Conservation (phyloP, 2,329 filamentous ascomycete species). For the Stromatinia cepivora region DNA sequence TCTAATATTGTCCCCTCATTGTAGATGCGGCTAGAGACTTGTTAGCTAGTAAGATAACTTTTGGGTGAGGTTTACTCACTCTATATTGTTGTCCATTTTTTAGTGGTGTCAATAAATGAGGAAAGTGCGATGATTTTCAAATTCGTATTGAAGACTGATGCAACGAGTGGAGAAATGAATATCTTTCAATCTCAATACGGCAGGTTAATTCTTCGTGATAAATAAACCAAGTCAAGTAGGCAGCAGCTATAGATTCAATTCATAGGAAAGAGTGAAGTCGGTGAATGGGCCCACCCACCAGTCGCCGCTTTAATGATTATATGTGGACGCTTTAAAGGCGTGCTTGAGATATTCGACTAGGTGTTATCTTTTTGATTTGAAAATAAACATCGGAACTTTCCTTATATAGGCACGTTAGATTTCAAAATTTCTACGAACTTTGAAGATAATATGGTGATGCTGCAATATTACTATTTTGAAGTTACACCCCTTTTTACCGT, state of each 20-base stretch:
- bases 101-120: not conserved
- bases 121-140: not conserved
- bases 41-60: not conserved
- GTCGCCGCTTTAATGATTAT: not conserved
- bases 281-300: not conserved
- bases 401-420: no score
- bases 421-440: no score
- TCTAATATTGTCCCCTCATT: not conserved
- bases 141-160: fast-evolving
- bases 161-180: not conserved
- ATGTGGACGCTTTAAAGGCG: not conserved
- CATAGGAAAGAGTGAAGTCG: no score
- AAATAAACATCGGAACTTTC: no score
- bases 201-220: not conserved
- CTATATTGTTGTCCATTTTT: not conserved
- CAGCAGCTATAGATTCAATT: not conserved
- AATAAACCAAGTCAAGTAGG: not conserved
- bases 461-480: no score
- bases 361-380: no score
- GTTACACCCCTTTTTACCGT: no score
- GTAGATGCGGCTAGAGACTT: not conserved
- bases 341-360: not conserved
- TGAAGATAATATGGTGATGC: no score
- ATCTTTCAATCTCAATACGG: not conserved
- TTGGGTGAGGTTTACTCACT: not conserved